Evolutionary conservation across 2,329 filamentous ascomycete species (phyloP).

Genomic region (Aspergillus phoenicis): DNA sequence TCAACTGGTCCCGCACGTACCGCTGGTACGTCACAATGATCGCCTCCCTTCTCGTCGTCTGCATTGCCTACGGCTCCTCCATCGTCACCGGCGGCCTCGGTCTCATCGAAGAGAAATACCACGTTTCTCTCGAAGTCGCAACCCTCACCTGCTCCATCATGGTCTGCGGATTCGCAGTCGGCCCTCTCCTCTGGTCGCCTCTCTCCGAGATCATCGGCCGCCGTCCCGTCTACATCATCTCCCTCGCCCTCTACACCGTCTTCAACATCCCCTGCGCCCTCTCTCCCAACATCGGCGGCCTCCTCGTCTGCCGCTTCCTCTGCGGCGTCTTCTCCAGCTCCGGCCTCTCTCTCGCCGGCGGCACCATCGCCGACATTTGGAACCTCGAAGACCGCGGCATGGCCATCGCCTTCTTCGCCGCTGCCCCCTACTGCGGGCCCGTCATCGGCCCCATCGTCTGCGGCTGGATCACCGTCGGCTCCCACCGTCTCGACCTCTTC

Average conservation of each 20-base stretch:
- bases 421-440: conserved; percentile 77
- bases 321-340: conserved; percentile 37
- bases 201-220: conserved; percentile 37
- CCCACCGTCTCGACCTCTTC: conserved; percentile 35
- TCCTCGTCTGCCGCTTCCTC: conserved; percentile 33
- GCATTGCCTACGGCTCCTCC: conserved; percentile 67
- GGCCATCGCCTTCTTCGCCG: conserved; percentile 78
- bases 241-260: conserved; percentile 34
- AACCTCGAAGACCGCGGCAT: conserved; percentile 75
- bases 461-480: conserved; percentile 63
- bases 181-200: conserved; percentile 35
- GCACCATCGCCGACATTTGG: conserved; percentile 64
- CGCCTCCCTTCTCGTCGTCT: conserved; percentile 71
- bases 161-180: conserved; percentile 73
- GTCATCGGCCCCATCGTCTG: conserved; percentile 73
- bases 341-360: conserved; percentile 32
- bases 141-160: conserved; percentile 72
- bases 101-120: conserved; percentile 64
- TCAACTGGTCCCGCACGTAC: conserved; percentile 73
- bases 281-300: conserved; percentile 33
- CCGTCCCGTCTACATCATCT: conserved; percentile 37
- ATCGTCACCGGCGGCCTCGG: conserved; percentile 74
- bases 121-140: conserved; percentile 71
- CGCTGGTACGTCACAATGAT: conserved; percentile 85
- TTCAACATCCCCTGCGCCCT: conserved; percentile 42